phyloP scores from a whole-genome alignment of 2,329 filamentous ascomycete genomes.

The Neofusicoccum sp. region DNA sequence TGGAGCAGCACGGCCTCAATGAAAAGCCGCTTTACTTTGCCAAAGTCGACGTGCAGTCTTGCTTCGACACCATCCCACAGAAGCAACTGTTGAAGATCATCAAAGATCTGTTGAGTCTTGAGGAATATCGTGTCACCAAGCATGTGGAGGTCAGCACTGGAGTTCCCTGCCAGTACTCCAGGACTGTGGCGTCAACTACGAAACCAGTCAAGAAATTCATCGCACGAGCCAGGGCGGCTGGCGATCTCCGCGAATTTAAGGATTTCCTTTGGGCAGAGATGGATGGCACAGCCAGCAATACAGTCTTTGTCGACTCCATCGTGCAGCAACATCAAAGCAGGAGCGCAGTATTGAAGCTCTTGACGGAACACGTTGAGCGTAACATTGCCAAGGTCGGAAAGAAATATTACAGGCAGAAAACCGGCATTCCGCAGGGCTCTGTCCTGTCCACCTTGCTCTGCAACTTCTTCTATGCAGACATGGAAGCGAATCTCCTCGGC shows the following conservation, averaged over 20 bases:
- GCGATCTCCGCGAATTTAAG: conserved; percentile 32
- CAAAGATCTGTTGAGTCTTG: conserved; percentile 56
- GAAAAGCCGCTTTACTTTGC: conserved; percentile 72
- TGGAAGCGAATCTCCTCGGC: conserved; percentile 69
- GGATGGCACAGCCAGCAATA: conserved; percentile 55
- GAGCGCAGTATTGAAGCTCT: conserved; percentile 65
- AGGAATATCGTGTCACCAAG: conserved; percentile 70
- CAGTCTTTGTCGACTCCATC: conserved; percentile 75
- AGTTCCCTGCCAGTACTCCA: conserved; percentile 37
- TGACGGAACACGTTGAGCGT: conserved; percentile 76
- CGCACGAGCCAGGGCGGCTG: conserved; percentile 40
- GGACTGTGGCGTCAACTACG: conserved; percentile 14
- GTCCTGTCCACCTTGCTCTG: conserved; percentile 84
- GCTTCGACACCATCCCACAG: conserved; percentile 96
- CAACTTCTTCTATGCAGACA: conserved; percentile 92
- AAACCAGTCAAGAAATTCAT: conserved; percentile 44
- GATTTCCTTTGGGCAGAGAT: neutral
- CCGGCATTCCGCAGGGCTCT: conserved; percentile 91
- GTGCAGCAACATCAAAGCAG: conserved; percentile 61
- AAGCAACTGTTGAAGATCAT: conserved; percentile 70
- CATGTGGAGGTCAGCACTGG: conserved; percentile 70
- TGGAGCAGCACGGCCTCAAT: conserved; percentile 41
- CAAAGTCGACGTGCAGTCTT: conserved; percentile 88
- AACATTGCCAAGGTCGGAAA: conserved; percentile 90
- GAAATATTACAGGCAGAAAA: conserved; percentile 82